A percentile compares a stretch with the other conserved stretches of the same genome.
Conservation (phyloP, 208 protist genomes). For the Leishmania major region DNA sequence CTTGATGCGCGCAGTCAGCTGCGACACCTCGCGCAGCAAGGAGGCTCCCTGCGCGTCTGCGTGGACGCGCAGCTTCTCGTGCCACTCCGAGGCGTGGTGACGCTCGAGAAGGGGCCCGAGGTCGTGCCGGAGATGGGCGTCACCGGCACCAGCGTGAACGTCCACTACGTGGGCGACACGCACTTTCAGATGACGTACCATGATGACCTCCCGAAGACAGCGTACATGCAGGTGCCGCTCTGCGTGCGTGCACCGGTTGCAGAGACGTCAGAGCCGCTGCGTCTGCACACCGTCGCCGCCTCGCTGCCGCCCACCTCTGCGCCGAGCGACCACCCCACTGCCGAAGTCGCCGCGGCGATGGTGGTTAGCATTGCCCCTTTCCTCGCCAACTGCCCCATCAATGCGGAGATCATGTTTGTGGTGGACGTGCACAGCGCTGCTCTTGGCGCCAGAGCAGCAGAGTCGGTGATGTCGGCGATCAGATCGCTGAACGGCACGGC, state of each 20-base stretch:
- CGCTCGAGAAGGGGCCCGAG: slow-evolving; percentile 29
- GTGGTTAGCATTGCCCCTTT: slow-evolving; percentile 53
- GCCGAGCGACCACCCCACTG: slow-evolving; percentile 13
- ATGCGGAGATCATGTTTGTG: slow-evolving; percentile 74
- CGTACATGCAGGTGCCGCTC: slow-evolving; percentile 28
- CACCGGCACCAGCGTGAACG: slow-evolving; percentile 5
- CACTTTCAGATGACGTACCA: slow-evolving; percentile 41
- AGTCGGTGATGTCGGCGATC: slow-evolving; percentile 44
- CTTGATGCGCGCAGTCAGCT: slow-evolving; percentile 16
- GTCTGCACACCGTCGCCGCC: slow-evolving; percentile 28
- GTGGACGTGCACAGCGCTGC: slow-evolving; percentile 53
- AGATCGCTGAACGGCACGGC: slow-evolving; percentile 31
- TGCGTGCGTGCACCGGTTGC: slow-evolving; percentile 41
- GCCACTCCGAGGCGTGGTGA: slow-evolving; percentile 54
- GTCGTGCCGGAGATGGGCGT: slow-evolving; percentile 3
- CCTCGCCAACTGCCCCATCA: slow-evolving; percentile 36
- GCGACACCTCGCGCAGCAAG: slow-evolving; percentile 9
- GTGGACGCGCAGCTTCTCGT: slow-evolving; percentile 43
- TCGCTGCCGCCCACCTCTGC: slow-evolving; percentile 20
- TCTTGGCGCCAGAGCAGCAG: slow-evolving; percentile 29
- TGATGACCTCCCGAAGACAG: slow-evolving; percentile 14
- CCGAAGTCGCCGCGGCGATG: slow-evolving; percentile 38
- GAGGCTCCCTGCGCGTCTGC: slow-evolving; percentile 27
- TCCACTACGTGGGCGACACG: slow-evolving; percentile 47
- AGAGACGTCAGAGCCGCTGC: slow-evolving; percentile 62